Evolutionary conservation across 495 filamentous ascomycete genomes (phyloP), one percentile per base, ranked within the genome.

Genomic region (Penicillium lagena): DNA sequence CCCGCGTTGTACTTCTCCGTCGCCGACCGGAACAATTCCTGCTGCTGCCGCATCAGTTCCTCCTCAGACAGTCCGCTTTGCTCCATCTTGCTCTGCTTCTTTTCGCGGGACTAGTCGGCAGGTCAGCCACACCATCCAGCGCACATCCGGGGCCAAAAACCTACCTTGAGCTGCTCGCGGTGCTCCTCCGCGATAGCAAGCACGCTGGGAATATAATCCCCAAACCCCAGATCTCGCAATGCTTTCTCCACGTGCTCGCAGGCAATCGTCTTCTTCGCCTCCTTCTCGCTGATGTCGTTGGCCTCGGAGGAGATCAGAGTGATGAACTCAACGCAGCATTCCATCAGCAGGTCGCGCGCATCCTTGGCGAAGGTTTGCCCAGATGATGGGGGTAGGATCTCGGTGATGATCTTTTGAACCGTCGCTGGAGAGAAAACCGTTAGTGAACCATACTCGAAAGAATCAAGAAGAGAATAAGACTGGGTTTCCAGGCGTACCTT

Each of bases 301-400:
- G 93, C 94, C 70, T 98, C 90, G 31, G 87, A 93, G 17, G 90
- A 96, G 43, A 98, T 87, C 43, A 98, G 77, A 9, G 94, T 96
- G 63, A 98, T 96, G 71, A 97, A 98, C 60, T 98, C 93, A 50
- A 97, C 93, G 61, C 94, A 98, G 73, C 91, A 97, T 67, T 97
- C 93, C 68, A 97, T 97, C 35, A 98, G 78, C 5, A 96, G 73
- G 55, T 98, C 93, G 40, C 94, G 82, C 2, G 93, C 89, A 54
- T 98, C 93, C 67, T 91, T 94, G 17, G 88, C 86, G 60, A 96
- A 97, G 3, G 77, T 79, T 35, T 86, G 71, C 40, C 81, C 84
- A 44, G 72, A 72, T 29, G 82, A 80, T 1, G 82, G 61, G 7
- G 86, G 80, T 3, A 98, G 77, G 56, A 98, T 96, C 62, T 98